phyloP scores from a whole-genome alignment of 1,284 basidiomycete genomes.

The Sanghuangporus weigelae region DNA sequence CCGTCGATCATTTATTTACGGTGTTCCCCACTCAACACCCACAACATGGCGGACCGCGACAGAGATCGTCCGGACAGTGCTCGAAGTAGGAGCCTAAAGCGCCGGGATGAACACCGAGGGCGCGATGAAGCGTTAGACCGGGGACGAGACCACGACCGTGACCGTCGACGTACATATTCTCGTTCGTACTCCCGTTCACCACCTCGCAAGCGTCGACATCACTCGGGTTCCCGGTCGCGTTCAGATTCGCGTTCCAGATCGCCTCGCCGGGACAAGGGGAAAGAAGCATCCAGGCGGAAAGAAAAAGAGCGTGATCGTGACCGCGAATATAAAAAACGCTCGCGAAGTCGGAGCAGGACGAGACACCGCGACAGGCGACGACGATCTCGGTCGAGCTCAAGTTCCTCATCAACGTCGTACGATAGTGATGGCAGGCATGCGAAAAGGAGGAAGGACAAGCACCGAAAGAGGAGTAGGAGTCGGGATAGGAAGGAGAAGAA shows the following conservation, averaged over 20 bases:
- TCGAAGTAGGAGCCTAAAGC: constrained; percentile 20
- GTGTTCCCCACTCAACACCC: too few species aligned
- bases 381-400: constrained; percentile 6
- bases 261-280: constrained; percentile 18
- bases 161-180: neutral
- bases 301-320: constrained; percentile 25
- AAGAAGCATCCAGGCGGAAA: neutral
- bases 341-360: constrained; percentile 24
- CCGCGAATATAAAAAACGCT: constrained; percentile 8
- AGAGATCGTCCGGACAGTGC: neutral
- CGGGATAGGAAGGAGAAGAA: constrained; percentile 53
- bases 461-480: constrained; percentile 36
- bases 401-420: constrained; percentile 17
- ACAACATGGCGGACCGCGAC: too few species aligned
- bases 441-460: constrained; percentile 38
- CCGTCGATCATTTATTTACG: too few species aligned
- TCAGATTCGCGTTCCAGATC: constrained; percentile 21
- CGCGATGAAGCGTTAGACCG: neutral
- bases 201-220: constrained; percentile 11
- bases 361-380: neutral
- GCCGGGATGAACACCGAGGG: neutral
- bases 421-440: constrained; percentile 36
- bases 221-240: constrained; percentile 26
- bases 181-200: constrained; percentile 10
- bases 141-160: neutral